Base-by-base conservation (phyloP, 148 eudicot species). In the Vaccinium darrowii region DNA sequence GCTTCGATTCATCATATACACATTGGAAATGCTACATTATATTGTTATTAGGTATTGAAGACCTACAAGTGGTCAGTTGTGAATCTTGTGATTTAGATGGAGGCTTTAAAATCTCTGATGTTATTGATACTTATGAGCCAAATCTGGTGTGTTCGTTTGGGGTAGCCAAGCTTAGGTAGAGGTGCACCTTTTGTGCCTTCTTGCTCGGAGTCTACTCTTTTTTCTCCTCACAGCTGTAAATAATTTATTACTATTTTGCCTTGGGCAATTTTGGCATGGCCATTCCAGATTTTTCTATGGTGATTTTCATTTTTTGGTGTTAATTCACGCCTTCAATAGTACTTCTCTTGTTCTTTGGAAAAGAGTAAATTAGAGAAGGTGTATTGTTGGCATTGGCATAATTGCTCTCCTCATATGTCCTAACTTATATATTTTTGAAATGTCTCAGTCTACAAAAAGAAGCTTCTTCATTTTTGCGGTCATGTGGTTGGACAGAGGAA, bases 401-500 rank as follows among this genome's bases (percentile, higher is more conserved):
- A 52, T 72, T 82, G 65, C 75, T 47, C 49, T 7, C 43, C 57
- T 52, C 16, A 8, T 72, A 47, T 57, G 39, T 23, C 39, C 76
- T 83, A 51, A 81, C 62, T 16, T 47, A 25, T 21, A 3, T 50
- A 30, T 58, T n/a, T 76, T 79, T 75, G 72, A 27, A 71, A 6
- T 84, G 73, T 71, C n/a, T 15, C 93, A 96, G 99, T 71, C 94
- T 96, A 77, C 85, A 62, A 79, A 90, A 90, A 86, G 99, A 96
- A 86, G 95, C 97, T 86, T 87, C 89, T 73, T 84, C 78, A 75
- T 65, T 79, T 88, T 87, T 97, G 82, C 92, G 84, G 53, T 83
- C 92, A 25, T 93, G 98, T 90, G 97, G 98, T 76, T 97, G 96
- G 97, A 77, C 89, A 30, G 92, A 93, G 77, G 88, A 91, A 82